These are phyloP conservation scores for Trichoderma gracile DNA, from an alignment of 2,329 filamentous ascomycete genomes.

Conservation along the genomic window DNA sequence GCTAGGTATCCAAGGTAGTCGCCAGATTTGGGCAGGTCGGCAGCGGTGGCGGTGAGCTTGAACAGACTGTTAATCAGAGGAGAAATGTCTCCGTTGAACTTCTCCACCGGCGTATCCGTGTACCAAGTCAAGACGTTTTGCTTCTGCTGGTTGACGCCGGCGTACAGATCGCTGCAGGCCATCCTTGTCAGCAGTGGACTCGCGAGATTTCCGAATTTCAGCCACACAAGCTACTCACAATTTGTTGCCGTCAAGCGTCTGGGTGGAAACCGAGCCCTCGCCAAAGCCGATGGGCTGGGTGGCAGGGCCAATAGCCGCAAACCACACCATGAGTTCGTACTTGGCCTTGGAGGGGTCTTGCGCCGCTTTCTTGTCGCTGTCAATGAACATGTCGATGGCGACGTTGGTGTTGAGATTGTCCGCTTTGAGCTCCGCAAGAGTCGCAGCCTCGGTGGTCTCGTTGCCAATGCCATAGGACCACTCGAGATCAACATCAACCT, in stretches of 20 bases:
- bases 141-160: constrained; percentile 41
- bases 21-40: constrained; percentile 26
- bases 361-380: constrained; percentile 45
- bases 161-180: constrained; percentile 44
- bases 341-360: constrained; percentile 44
- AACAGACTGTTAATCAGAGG: constrained; percentile 48
- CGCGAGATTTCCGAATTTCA: background rate
- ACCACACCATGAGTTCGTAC: constrained; percentile 61
- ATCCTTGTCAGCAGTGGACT: background rate
- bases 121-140: constrained; percentile 56
- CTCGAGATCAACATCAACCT: constrained; percentile 47
- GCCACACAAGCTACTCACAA: constrained; percentile 41
- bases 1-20: constrained; percentile 55
- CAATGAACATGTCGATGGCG: constrained; percentile 60
- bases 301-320: constrained; percentile 48
- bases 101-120: constrained; percentile 38
- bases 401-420: constrained; percentile 55
- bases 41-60: constrained; percentile 35
- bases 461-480: constrained; percentile 55
- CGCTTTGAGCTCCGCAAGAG: constrained; percentile 37
- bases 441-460: constrained; percentile 39
- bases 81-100: constrained; percentile 50
- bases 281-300: constrained; percentile 51
- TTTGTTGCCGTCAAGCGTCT: constrained; percentile 43
- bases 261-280: constrained; percentile 37